Conservation (phyloP, 345 rosid species). For the Brassica carinata region DNA sequence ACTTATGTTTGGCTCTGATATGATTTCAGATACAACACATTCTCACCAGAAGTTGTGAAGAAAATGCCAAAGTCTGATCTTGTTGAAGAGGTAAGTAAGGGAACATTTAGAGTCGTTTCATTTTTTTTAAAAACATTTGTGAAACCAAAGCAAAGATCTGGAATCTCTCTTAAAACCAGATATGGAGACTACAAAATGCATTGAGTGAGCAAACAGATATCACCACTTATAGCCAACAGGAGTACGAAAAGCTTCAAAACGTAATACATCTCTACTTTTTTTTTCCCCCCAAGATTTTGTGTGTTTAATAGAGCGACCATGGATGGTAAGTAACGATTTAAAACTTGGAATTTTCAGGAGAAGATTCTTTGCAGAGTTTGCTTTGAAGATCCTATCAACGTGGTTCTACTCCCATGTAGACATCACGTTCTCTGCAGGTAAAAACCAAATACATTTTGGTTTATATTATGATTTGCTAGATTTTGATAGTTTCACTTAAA, state of each 20-base stretch:
- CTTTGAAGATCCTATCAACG: slow-evolving; percentile 78
- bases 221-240: slow-evolving; percentile 70
- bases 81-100: slow-evolving; percentile 83
- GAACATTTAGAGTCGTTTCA: background rate
- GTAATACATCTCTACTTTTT: slow-evolving; percentile 42
- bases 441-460: background rate
- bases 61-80: slow-evolving; percentile 80
- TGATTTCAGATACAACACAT: slow-evolving; percentile 73
- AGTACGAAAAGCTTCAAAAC: slow-evolving; percentile 80
- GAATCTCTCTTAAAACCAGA: slow-evolving; percentile 42
- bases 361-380: slow-evolving; percentile 85
- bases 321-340: background rate
- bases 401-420: slow-evolving; percentile 82
- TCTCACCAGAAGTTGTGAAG: slow-evolving; percentile 78
- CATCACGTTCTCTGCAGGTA: slow-evolving; percentile 91
- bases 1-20: slow-evolving; percentile 9
- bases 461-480: background rate
- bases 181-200: slow-evolving; percentile 75
- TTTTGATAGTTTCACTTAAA: background rate
- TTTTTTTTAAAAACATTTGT: background rate
- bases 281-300: background rate
- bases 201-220: slow-evolving; percentile 74
- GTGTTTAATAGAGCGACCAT: background rate
- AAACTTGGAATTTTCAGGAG: slow-evolving; percentile 56
- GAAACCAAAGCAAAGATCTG: background rate